Conservation (phyloP, 2,329 filamentous ascomycete genomes). For the Aotearoamyces nothofagi region DNA sequence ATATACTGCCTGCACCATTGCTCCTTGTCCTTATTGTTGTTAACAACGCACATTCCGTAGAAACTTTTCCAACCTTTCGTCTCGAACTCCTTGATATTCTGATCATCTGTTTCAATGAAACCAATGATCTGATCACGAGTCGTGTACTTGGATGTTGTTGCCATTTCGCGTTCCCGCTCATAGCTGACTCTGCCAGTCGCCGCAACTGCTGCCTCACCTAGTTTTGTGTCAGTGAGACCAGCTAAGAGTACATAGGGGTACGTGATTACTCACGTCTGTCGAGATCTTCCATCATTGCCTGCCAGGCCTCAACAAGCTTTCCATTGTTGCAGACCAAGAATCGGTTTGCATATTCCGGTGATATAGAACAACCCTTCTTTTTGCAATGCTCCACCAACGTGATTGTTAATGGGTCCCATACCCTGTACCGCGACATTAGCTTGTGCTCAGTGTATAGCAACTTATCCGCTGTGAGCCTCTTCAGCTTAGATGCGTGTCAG, state of each 20-base stretch:
- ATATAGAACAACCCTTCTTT: neutral
- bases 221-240: neutral
- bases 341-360: neutral
- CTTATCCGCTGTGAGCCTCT: too few relatives aligned
- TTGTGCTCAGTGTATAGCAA: too few relatives aligned
- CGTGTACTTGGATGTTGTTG: neutral
- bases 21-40: neutral
- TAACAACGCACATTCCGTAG: neutral
- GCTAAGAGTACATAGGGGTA: neutral
- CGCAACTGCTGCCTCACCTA: neutral
- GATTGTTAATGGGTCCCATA: too few relatives aligned
- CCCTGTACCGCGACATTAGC: too few relatives aligned
- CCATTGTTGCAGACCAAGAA: slow-evolving; percentile 1
- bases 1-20: neutral
- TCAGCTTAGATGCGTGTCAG: too few relatives aligned
- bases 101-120: neutral
- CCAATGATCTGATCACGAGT: neutral
- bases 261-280: neutral
- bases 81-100: neutral
- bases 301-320: neutral
- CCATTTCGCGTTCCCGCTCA: neutral
- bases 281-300: neutral
- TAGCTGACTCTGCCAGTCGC: neutral
- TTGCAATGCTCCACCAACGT: neutral
- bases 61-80: neutral